Conservation (phyloP, 1,139 yeast genomes). For the Kodamaea sp. region DNA sequence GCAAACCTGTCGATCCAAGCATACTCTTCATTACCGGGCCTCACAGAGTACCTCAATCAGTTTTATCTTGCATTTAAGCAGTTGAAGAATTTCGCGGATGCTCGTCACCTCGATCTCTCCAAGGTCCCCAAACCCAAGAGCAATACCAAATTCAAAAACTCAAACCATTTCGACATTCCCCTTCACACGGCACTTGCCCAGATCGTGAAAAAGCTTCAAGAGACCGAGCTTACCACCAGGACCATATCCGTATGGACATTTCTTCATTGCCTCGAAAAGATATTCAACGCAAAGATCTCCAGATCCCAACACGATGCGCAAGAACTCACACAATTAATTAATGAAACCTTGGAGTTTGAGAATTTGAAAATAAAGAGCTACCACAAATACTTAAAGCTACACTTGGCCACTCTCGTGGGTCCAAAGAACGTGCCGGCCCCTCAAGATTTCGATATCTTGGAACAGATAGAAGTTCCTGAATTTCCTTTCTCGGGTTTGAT, state of each 20-base stretch:
- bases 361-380: conserved; percentile 44
- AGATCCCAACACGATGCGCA: conserved; percentile 93
- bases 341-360: conserved; percentile 79
- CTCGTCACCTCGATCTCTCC: conserved; percentile 24
- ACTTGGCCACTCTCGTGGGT: conserved; percentile 12
- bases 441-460: conserved; percentile 23
- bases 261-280: conserved; percentile 68
- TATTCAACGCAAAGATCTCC: conserved; percentile 76
- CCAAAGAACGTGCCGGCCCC: conserved; percentile 11
- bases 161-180: conserved; percentile 40
- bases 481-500: conserved; percentile 76
- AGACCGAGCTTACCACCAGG: conserved; percentile 54
- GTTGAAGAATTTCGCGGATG: conserved; percentile 30
- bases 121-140: conserved; percentile 17
- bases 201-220: conserved; percentile 60
- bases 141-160: conserved; percentile 28
- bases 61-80: conserved; percentile 29
- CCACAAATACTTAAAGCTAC: conserved; percentile 15
- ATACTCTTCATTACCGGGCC: conserved; percentile 64
- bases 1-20: conserved; percentile 93
- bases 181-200: conserved; percentile 59
- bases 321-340: conserved; percentile 76
- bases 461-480: conserved; percentile 45
- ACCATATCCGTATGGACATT: conserved; percentile 78
- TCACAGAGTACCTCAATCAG: conserved; percentile 62